A percentile compares a stretch with the other conserved stretches of the same genome.
Evolutionary conservation across 1,139 yeast species (phyloP).

Genomic region (Debaryomyces robertsiae): DNA sequence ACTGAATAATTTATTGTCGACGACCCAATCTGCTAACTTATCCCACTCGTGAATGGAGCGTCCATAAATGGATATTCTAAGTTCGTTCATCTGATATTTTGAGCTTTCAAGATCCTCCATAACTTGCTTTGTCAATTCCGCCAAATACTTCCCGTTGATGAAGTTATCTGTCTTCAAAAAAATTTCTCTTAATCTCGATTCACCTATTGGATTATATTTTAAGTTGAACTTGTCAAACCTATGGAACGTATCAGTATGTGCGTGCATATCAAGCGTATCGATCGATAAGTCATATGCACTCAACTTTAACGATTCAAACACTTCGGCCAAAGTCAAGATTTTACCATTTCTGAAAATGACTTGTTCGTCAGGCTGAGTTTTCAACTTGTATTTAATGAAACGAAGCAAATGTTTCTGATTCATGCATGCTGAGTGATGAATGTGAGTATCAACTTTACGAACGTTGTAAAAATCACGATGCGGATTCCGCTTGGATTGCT

Average conservation of each 20-base stretch:
- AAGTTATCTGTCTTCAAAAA: constrained; percentile 94
- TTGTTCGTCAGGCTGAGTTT: constrained; percentile 70
- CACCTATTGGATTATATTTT: constrained; percentile 98
- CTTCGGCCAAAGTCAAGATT: constrained; percentile 81
- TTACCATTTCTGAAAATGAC: constrained; percentile 94
- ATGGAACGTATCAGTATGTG: constrained; percentile 97
- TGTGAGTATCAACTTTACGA: constrained; percentile 97
- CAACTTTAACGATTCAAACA: constrained; percentile 84
- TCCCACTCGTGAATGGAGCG: constrained; percentile 92
- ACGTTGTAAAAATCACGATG: constrained; percentile 98
- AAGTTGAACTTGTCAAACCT: constrained; percentile 96
- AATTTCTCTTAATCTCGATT: constrained; percentile 92
- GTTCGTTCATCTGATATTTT: constrained; percentile 96
- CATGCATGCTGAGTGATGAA: constrained; percentile 99
- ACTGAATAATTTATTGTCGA: constrained; percentile 87
- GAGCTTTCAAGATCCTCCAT: constrained; percentile 90
- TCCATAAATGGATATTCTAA: constrained; percentile 93
- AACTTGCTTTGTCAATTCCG: constrained; percentile 92
- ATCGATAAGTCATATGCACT: constrained; percentile 94
- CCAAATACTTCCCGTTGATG: constrained; percentile 83
- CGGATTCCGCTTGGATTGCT: constrained; percentile 75
- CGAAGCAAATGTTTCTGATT: constrained; percentile 94
- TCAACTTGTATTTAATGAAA: constrained; percentile 84
- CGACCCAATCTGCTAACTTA: constrained; percentile 90
- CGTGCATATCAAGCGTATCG: constrained; percentile 98